Base-by-base conservation (phyloP, 805 yeast genomes). In the Yamadazyma takamatsuzukensis region DNA sequence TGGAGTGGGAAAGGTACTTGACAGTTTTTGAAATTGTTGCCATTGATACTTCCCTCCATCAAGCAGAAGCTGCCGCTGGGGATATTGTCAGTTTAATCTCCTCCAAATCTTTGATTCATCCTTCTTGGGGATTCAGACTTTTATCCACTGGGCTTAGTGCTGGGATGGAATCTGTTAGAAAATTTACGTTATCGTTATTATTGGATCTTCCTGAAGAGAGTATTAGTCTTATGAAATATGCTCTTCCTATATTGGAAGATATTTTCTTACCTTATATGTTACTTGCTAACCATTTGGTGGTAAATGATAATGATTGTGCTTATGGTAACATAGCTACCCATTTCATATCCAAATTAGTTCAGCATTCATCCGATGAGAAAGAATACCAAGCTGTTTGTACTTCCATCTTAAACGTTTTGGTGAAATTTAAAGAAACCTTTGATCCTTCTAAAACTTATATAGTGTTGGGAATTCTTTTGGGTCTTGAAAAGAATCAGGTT, bases 1-100 rank as follows among this genome's bases (percentile, higher is more conserved):
- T 57, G 5, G 71, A 77, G 15, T 88, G 96, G 96, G 68, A 74
- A 26, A 70, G 84, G 37, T 88, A 68, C 47, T 66, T 77, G 17
- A 84, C 95, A 0, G 57, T 88, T 10, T 82, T 76, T 47, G 96
- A 88, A 49, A 83, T 88, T 29, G 59, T 85, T 17, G 93, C 87
- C 1, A 70, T 88, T 24, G 96, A 88, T 52, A 78, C 96, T 0
- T 83, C 96, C 0, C 59, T 85, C 46, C 88, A 89, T 46, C 96
- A 89, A 55, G 78, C 89, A 0, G 79, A 80, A 44, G 95, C 86
- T 9, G 90, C 93, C 0, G 56, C 72, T 1, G 59, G 59, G 6
- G 95, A 85, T 45, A 73, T 88, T 27, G 51, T 76, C 2, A 59
- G 59, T 1, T 53, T 84, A 10, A 64, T 85, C 15, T 57, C 68